phyloP scores from a whole-genome alignment of 805 yeast genomes.

The Wickerhamomyces silvicola region DNA sequence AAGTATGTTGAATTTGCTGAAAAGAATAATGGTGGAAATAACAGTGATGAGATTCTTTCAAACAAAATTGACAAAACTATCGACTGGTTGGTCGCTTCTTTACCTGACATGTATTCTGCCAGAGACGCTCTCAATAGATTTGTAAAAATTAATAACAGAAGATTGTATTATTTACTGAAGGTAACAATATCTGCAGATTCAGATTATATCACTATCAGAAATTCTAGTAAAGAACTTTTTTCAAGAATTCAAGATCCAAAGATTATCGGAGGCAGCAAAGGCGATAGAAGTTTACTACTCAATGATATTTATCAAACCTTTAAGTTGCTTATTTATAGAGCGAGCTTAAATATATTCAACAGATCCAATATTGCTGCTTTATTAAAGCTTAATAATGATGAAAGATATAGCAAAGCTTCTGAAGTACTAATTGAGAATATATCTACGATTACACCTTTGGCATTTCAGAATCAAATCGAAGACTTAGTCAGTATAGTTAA shows the following conservation, averaged over 20 bases:
- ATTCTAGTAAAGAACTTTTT: slow-evolving; percentile 58
- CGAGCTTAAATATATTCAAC: slow-evolving; percentile 58
- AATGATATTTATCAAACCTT: slow-evolving; percentile 47
- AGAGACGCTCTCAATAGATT: slow-evolving; percentile 46
- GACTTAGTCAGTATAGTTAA: slow-evolving; percentile 38
- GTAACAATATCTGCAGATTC: slow-evolving; percentile 49
- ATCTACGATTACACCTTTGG: slow-evolving; percentile 54
- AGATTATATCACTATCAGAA: slow-evolving; percentile 53
- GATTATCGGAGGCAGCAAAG: slow-evolving; percentile 31
- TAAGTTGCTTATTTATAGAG: slow-evolving; percentile 53
- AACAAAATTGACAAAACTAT: slow-evolving; percentile 47
- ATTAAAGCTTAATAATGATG: slow-evolving; percentile 32
- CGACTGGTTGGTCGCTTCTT: slow-evolving; percentile 52
- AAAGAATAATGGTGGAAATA: slow-evolving; percentile 28
- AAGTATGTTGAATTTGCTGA: slow-evolving; percentile 47
- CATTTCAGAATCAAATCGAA: slow-evolving; percentile 53
- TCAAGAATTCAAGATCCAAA: slow-evolving; percentile 49
- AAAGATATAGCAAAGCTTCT: slow-evolving; percentile 30
- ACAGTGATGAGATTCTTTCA: slow-evolving; percentile 17
- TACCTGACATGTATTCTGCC: slow-evolving; percentile 48
- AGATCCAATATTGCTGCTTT: slow-evolving; percentile 54
- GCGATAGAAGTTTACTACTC: slow-evolving; percentile 31
- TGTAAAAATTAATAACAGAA: slow-evolving; percentile 47
- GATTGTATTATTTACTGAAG: slow-evolving; percentile 51
- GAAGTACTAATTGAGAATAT: slow-evolving; percentile 53